A percentile compares a stretch with the other conserved stretches of the same genome.
Evolutionary conservation across 2,329 filamentous ascomycete genomes (phyloP).

Genomic region (Chaetomium strumarium): DNA sequence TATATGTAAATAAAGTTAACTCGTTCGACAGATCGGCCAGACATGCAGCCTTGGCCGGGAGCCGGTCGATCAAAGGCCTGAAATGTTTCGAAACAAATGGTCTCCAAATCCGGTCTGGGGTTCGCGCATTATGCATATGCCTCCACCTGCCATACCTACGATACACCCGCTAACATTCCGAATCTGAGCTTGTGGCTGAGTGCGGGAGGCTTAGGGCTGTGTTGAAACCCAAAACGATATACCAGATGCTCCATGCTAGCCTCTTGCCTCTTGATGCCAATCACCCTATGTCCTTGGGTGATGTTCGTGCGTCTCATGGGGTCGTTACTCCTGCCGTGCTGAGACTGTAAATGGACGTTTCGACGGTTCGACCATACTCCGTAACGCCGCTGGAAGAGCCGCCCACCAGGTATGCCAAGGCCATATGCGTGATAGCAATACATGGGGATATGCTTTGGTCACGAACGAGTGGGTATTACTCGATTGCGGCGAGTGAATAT

Average conservation of each 20-base stretch:
- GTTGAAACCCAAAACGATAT: not conserved
- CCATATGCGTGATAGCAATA: not conserved
- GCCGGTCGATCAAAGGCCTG: constrained; percentile 11
- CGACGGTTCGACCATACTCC: no score
- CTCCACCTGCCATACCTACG: not conserved
- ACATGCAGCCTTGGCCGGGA: constrained; percentile 11
- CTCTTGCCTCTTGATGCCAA: not conserved
- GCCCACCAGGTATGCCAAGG: not conserved
- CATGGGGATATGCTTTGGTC: no score
- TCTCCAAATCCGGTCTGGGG: not conserved
- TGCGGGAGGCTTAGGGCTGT: not conserved
- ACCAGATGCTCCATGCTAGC: not conserved
- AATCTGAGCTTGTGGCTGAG: constrained; percentile 1
- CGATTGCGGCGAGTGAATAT: no score
- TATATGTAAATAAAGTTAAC: not conserved
- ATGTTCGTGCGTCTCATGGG: no score
- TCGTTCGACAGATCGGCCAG: constrained; percentile 7
- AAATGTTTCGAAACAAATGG: constrained; percentile 21
- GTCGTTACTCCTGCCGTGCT: no score
- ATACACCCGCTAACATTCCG: not conserved
- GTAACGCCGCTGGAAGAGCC: not conserved
- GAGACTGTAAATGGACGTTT: not conserved
- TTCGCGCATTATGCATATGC: constrained; percentile 1
- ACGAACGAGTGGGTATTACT: no score
- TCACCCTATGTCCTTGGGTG: no score